phyloP scores from a whole-genome alignment of 2,329 filamentous ascomycete genomes.

The Incumbomyces delicatus region DNA sequence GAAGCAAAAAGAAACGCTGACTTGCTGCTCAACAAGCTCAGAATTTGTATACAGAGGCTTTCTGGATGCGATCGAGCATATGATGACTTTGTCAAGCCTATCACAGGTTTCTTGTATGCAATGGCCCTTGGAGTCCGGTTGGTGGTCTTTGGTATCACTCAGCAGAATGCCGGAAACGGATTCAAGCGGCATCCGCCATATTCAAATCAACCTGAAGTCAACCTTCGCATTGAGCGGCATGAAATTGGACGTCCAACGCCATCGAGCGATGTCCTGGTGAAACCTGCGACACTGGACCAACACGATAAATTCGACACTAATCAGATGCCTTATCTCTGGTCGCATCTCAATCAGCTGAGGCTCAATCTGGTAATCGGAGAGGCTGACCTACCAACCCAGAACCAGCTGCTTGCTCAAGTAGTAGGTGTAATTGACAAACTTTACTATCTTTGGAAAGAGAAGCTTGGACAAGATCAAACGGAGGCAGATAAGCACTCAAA shows the following conservation, averaged over 20 bases:
- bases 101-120: slow-evolving; percentile 69
- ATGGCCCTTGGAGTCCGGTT: slow-evolving; percentile 53
- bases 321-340: not conserved
- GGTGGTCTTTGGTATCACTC: slow-evolving; percentile 1
- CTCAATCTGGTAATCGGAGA: not conserved
- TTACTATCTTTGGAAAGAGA: slow-evolving; percentile 70
- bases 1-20: slow-evolving; percentile 17
- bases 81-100: slow-evolving; percentile 71
- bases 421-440: slow-evolving; percentile 50
- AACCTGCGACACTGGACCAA: not conserved
- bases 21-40: slow-evolving; percentile 20
- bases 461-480: slow-evolving; percentile 65
- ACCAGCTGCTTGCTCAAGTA: slow-evolving; percentile 1
- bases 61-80: slow-evolving; percentile 64
- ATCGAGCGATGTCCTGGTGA: not conserved
- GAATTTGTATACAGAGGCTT: slow-evolving; percentile 51
- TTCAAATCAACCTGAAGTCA: not conserved
- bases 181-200: not conserved
- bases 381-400: not conserved
- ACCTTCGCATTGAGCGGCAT: not conserved
- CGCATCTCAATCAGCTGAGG: not conserved
- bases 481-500: slow-evolving; percentile 64
- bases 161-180: not conserved
- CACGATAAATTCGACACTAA: not conserved
- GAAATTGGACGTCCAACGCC: not conserved